phyloP scores from a whole-genome alignment of 164 flowering plant genomes.

The Akebia trifoliata region DNA sequence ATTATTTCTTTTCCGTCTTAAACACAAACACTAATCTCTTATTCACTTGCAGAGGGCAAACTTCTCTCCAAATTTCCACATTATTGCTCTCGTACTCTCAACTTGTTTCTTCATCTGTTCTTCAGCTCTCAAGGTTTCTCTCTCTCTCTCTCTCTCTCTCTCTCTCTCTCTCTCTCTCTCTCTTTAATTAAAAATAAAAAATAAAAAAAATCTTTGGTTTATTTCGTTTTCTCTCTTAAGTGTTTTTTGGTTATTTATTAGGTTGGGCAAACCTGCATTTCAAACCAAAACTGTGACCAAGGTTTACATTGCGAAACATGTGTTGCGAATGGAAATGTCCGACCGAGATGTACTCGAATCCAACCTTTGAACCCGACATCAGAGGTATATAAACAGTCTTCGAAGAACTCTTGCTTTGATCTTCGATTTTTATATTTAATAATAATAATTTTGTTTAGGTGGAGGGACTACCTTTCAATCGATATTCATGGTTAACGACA shows the following conservation, averaged over 20 bases:
- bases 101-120: constrained; percentile 22
- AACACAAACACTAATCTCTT: not conserved
- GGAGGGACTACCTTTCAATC: constrained; percentile 63
- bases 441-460: constrained; percentile 27
- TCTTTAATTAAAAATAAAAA: not conserved
- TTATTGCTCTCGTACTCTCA: constrained; percentile 12
- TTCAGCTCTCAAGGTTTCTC: constrained; percentile 43
- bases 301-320: constrained; percentile 88
- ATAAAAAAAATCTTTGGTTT: not conserved
- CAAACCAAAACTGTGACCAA: constrained; percentile 47
- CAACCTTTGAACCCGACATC: constrained; percentile 55
- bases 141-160: not conserved
- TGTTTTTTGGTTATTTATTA: not conserved
- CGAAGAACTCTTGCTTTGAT: not conserved
- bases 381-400: constrained; percentile 31
- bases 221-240: not conserved
- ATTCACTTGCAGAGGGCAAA: constrained; percentile 15
- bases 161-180: not conserved
- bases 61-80: not conserved
- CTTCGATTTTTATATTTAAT: not conserved
- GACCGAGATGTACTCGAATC: constrained; percentile 71
- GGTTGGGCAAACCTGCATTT: constrained; percentile 50
- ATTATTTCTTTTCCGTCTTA: not conserved
- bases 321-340: constrained; percentile 47
- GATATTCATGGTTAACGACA: constrained; percentile 91